phyloP scores from a whole-genome alignment of 306 rosid genomes.

The Alnus rubra region DNA sequence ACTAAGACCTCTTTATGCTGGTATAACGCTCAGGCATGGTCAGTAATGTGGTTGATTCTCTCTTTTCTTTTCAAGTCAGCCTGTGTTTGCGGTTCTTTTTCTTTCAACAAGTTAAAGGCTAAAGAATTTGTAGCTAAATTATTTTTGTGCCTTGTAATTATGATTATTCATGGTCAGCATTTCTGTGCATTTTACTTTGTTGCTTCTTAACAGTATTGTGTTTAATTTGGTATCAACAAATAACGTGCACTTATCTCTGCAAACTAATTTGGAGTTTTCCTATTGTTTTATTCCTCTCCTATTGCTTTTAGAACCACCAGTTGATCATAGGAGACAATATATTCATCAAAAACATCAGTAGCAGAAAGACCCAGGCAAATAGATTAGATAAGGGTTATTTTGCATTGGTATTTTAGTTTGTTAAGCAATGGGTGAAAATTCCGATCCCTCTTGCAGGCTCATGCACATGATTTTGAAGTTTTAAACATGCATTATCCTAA shows the following conservation, averaged over 20 bases:
- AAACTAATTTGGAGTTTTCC: not conserved
- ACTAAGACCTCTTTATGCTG: not conserved
- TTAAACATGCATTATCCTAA: not conserved
- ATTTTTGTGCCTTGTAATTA: not conserved
- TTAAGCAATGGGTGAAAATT: not conserved
- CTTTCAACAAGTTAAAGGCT: not conserved
- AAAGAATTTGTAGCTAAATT: not conserved
- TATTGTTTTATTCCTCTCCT: not conserved
- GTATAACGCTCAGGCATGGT: not conserved
- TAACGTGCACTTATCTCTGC: not conserved
- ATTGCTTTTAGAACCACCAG: not conserved
- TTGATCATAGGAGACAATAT: too few species aligned
- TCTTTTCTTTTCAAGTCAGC: not conserved
- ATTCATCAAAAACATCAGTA: not conserved
- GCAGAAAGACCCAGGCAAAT: not conserved
- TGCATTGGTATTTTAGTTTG: not conserved
- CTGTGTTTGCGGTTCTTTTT: not conserved
- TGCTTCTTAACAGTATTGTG: not conserved
- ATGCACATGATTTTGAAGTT: not conserved
- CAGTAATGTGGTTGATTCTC: not conserved
- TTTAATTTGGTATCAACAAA: not conserved
- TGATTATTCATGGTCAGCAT: not conserved
- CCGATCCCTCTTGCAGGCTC: not conserved
- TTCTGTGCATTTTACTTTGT: not conserved
- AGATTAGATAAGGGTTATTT: not conserved